Evolutionary conservation across 208 protist species (phyloP), one percentile per base, ranked within the genome.

Genomic region (Acanthamoeba royreba): DNA sequence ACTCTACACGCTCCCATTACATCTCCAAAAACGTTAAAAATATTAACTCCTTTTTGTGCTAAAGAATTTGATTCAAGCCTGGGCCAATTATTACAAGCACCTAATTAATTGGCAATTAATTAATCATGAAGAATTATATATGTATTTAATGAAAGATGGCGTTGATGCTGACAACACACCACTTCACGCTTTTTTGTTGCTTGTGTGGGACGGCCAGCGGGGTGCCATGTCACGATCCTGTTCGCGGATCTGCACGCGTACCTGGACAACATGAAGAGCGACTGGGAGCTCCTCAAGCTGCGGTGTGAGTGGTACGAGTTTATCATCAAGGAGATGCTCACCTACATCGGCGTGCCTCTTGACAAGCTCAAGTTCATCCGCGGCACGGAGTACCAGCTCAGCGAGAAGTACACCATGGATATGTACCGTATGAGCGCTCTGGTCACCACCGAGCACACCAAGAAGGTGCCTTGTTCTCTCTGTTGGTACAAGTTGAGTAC

Each of bases 201-300:
- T 53, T 85, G 22, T 93, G 28, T 15, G 42, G 22, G 17, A 7
- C 55, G 17, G 17, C 61, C 38, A 69, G 61, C 83, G n/a, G 77
- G 52, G 11, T 47, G 38, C 38, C 85, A 95, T 40, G 88, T 96
- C 15, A 95, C 91, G 33, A 95, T 95, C 38, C 87, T 95, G 19
- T 96, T 96, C 53, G 95, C 95, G 22, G 94, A 96, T 81, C 83
- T 96, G 58, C 95, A 96, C 53, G 95, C 95, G 72, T 96, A 93
- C 79, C 63, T 96, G 46, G 94, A 96, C 89, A 94, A 96, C 92
- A 95, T 96, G 92, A 96, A 96, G 93, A 85, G 85, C 22, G 46
- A 92, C 4, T 96, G 94, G 95, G 95, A 96, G 55, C 81, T 96
- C 22, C 91, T 96, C 7, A 46, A 94, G 74, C 92, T 87, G 46